Percentiles rank a stretch among this genome's conserved stretches.
Evolutionary conservation across 768 basidiomycete species (phyloP).

Genomic region (Pleurotus djamor): DNA sequence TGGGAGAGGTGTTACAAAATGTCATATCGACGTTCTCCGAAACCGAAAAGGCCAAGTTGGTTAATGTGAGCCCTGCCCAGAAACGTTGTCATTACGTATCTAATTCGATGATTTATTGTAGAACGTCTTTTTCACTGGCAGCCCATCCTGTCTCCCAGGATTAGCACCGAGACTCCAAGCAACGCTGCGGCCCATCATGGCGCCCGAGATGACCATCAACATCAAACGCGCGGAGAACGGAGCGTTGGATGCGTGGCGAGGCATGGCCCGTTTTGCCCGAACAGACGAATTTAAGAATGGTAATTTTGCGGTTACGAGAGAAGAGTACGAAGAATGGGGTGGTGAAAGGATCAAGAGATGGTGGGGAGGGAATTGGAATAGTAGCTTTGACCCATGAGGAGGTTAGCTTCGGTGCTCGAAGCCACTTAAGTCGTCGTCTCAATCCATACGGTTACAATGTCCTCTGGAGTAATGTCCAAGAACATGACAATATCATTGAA

Average conservation of each 20-base stretch:
- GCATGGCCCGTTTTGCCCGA: slow-evolving; percentile 79
- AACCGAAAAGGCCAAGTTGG: slow-evolving; percentile 67
- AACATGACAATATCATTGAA: too few species aligned
- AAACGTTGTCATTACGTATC: not conserved
- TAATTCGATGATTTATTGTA: slow-evolving; percentile 23
- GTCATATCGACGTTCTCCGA: slow-evolving; percentile 72
- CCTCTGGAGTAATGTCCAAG: too few species aligned
- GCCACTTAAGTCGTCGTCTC: too few species aligned
- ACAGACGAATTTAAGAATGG: slow-evolving; percentile 44
- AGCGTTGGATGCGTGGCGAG: slow-evolving; percentile 81
- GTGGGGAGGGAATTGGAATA: slow-evolving; percentile 93
- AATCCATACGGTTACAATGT: too few species aligned
- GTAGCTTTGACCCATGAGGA: slow-evolving; percentile 18
- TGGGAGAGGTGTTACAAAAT: slow-evolving; percentile 87
- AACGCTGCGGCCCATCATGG: slow-evolving; percentile 80
- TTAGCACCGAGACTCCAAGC: slow-evolving; percentile 66
- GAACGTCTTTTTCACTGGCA: slow-evolving; percentile 91
- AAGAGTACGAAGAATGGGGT: slow-evolving; percentile 90
- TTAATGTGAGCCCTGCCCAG: slow-evolving; percentile 51
- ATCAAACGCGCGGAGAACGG: slow-evolving; percentile 68
- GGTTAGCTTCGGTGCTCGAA: too few species aligned
- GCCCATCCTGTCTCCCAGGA: slow-evolving; percentile 72
- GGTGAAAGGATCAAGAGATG: slow-evolving; percentile 84
- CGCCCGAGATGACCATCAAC: slow-evolving; percentile 73
- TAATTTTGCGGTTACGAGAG: slow-evolving; percentile 60